Base-by-base conservation (phyloP, 495 filamentous ascomycete species). In the Astrocystis sublimbata region DNA sequence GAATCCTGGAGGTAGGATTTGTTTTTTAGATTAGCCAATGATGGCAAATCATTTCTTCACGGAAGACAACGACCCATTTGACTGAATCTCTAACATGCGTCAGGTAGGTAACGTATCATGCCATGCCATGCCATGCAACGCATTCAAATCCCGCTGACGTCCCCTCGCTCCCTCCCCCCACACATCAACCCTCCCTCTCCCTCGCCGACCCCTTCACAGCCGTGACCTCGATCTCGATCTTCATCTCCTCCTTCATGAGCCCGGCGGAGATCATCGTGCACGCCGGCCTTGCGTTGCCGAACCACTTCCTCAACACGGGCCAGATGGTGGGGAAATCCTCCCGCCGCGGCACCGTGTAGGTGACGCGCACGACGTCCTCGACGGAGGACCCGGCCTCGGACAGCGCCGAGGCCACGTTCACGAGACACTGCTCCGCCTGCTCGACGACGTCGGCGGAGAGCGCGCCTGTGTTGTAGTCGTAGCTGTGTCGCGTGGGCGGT, bases 191-290 rank as follows among this genome's bases (percentile, higher is more conserved):
- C 15, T 40, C 45, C 12, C 15, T 17, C 38, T 51, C 30, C 45
- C 45, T 47, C 12, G 57, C 58, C 24, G 58, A 61, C 17, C 58
- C 58, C 58, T 15, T 53, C 12, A 61, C 28, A 28, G 76, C 76
- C 41, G 75, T 77, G 43, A 76, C 75, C 68, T 78, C 75, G 28
- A 78, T 64, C 65, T 78, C 76, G 53, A 78, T 71, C 70, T 67
- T 70, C 76, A 78, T 78, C 51, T 50, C 69, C 58, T 74, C 73
- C 58, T 75, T 68, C 73, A 78, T 73, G 58, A 78, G 51, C 19
- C 68, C 71, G 7, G 76, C 69, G 52, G 72, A 69, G 8, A 78
- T 61, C 75, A 78, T 78, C 8, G 73, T 78, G 15, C 75, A 75
- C n/a, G 75, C 75, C 2, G 76, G 76, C 31, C 76, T 56, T 8